Base-by-base conservation (phyloP, 1,284 basidiomycete genomes). In the Gomphus bonarii region DNA sequence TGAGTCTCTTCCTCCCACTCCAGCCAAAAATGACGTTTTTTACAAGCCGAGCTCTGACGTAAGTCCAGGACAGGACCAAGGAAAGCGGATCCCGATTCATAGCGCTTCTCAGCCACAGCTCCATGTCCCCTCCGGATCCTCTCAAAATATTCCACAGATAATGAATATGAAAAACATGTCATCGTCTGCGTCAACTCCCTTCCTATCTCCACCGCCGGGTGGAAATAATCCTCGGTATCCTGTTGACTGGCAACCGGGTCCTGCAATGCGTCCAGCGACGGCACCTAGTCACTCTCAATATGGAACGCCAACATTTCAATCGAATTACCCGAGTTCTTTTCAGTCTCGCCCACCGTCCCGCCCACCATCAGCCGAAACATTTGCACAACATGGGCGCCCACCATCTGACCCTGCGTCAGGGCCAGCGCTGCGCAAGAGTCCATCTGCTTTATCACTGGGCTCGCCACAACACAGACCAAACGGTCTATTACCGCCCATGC, bases 371-470 rank as follows among this genome's bases (percentile, higher is more conserved):
- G 58, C 61, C 49, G 59, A 57, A 57, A 63, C 64, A 38, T 58
- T 69, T n/a, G 57, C 59, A 14, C 44, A 49, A n/a, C 36, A 59
- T 5, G 54, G 57, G 40, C 69, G 70, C n/a, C 68, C 72, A n/a
- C 67, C 71, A 1, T 73, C 73, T 6, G 73, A 75, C 49, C 70
- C 73, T 3, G 63, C 68, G 50, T 35, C 50, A 22, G 65, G 66
- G 20, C 8, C 31, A 16, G 72, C 67, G 16, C 63, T 86, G 25
- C 78, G 76, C 50, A 84, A 82, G 66, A 77, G 77, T 11, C 68
- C 75, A n/a, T 87, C 86, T 4, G 71, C 77, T 28, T 76, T 75
- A n/a, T 85, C 83, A 12, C 72, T 86, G 31, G 72, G 72, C 54
- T 73, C 79, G 38, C 80, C 81, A 61, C 75, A 75, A 61, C 78